These are phyloP conservation scores for Thraustochytrium sp. DNA, from an alignment of 352 stramenopile genomes.

Conservation along the genomic window DNA sequence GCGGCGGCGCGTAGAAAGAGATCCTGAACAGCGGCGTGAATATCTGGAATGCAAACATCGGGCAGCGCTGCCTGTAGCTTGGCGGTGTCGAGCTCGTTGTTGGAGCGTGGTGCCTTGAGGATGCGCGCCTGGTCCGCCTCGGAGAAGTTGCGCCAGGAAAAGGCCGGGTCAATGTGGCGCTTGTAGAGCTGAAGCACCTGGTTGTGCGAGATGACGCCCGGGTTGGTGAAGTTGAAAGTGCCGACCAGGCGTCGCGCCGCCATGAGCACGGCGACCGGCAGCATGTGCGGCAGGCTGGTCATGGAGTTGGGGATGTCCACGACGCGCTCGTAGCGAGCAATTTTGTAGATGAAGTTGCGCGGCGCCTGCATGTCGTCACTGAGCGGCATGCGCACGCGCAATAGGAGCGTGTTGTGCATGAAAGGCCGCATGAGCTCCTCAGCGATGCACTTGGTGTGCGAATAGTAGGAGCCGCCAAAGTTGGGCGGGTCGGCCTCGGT, in stretches of 20 bases:
- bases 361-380: constrained; percentile 68
- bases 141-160: constrained; percentile 80
- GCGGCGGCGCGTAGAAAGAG: neutral
- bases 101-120: constrained; percentile 72
- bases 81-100: constrained; percentile 71
- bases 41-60: neutral
- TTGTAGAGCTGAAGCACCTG: constrained; percentile 80
- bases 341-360: constrained; percentile 85
- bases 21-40: neutral
- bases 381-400: constrained; percentile 83
- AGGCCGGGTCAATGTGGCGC: constrained; percentile 77
- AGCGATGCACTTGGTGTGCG: constrained; percentile 77
- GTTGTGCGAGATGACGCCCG: constrained; percentile 83
- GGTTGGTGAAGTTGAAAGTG: constrained; percentile 87
- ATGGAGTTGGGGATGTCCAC: constrained; percentile 85
- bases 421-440: constrained; percentile 72
- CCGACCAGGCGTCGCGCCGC: constrained; percentile 52
- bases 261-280: constrained; percentile 71
- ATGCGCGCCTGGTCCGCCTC: constrained; percentile 80
- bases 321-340: constrained; percentile 68
- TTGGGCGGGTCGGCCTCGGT: constrained; percentile 77
- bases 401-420: constrained; percentile 62
- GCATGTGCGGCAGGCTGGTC: constrained; percentile 78
- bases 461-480: constrained; percentile 82
- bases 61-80: constrained; percentile 56